Evolutionary conservation across 2,329 filamentous ascomycete species (phyloP).

Genomic region (Colletotrichum viniferum): DNA sequence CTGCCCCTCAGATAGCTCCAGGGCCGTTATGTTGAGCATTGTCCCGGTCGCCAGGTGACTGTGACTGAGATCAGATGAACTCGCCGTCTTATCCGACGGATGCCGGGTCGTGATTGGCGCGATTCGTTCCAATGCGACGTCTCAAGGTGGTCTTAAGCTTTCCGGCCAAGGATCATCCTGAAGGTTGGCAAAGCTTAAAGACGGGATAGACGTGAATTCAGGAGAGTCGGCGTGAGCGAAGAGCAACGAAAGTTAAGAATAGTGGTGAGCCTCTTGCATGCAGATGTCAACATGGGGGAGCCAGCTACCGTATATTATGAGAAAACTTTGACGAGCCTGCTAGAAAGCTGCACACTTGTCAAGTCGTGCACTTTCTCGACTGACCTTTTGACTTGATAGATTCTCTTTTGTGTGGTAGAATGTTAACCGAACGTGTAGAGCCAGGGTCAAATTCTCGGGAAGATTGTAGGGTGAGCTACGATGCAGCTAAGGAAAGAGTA

Average conservation of each 20-base stretch:
- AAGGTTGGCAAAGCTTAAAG: not conserved
- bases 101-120: not conserved
- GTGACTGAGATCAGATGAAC: constrained; percentile 12
- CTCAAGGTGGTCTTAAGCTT: constrained; percentile 1
- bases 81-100: not conserved
- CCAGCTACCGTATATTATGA: not conserved
- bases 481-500: not conserved
- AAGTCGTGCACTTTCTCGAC: not conserved
- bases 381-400: not conserved
- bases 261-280: not conserved
- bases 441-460: not conserved
- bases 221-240: not conserved
- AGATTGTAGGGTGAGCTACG: not conserved
- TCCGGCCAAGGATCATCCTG: not conserved
- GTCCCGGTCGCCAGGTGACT: not conserved
- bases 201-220: not conserved
- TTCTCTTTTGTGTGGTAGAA: not conserved
- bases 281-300: not conserved
- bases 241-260: not conserved
- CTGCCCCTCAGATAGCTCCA: not conserved
- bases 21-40: not conserved
- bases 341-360: not conserved
- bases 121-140: not conserved
- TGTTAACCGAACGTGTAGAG: not conserved
- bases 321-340: not conserved